A percentile compares a stretch with the other conserved stretches of the same genome.
Conservation (phyloP, 345 rosid genomes). For the Noccaea bulbosa region DNA sequence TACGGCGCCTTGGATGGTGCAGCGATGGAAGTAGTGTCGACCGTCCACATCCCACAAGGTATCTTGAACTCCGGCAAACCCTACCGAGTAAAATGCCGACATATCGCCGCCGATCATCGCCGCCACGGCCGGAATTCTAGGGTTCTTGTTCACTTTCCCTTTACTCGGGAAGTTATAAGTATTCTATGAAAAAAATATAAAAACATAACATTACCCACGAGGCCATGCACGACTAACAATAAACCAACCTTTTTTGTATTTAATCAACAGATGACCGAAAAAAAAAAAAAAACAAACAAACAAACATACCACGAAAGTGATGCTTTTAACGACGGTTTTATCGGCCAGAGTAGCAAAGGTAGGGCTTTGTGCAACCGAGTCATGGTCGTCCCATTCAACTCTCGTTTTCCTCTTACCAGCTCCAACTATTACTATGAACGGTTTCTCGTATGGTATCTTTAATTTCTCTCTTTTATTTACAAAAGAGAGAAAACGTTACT, state of each 20-base stretch:
- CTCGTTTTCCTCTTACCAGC: constrained; percentile 53
- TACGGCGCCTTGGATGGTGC: constrained; percentile 76
- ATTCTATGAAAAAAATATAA: constrained; percentile 49
- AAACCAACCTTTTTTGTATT: not conserved
- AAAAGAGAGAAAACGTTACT: constrained; percentile 8
- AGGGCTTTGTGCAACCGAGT: constrained; percentile 50
- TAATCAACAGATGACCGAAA: not conserved
- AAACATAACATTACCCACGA: not conserved
- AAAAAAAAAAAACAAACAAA: not conserved
- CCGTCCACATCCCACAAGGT: constrained; percentile 79
- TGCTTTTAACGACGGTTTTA: constrained; percentile 57
- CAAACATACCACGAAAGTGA: constrained; percentile 47
- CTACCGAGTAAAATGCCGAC: constrained; percentile 57
- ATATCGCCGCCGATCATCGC: constrained; percentile 72
- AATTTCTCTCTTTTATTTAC: constrained; percentile 66
- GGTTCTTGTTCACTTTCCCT: constrained; percentile 41
- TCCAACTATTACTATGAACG: constrained; percentile 64
- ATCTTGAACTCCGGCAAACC: constrained; percentile 75
- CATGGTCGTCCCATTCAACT: constrained; percentile 72
- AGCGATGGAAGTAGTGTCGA: constrained; percentile 64
- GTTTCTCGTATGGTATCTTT: constrained; percentile 66
- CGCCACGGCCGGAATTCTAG: constrained; percentile 59
- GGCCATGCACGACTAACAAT: not conserved
- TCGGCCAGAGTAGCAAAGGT: constrained; percentile 72
- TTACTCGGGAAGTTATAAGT: constrained; percentile 55